Evolutionary conservation across 495 filamentous ascomycete genomes (phyloP), one percentile per base, ranked within the genome.

Genomic region (Hypomontagnella monticulosa): DNA sequence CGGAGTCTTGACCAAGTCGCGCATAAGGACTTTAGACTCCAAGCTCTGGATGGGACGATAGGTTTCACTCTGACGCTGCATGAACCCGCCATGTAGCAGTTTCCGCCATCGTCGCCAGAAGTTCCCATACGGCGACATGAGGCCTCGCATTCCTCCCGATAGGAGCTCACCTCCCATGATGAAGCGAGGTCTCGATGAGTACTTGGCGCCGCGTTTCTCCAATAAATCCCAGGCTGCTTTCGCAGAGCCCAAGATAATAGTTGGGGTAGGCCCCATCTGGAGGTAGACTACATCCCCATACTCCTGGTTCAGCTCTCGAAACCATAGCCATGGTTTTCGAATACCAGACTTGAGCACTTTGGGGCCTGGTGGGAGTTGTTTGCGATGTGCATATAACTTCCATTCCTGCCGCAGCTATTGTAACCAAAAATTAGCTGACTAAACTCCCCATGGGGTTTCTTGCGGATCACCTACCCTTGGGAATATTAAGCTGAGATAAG

Each of bases 271-370:
- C 0, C 88, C 88, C 51, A 87, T 79, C 81, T 87, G 87, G 7
- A 90, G 77, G 4, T 87, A 88, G 59, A 86, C 84, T 3, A 88
- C 85, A 27, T 84, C 83, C 18, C 85, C 85, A 63, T 86, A 84
- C 41, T 71, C 67, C 50, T 81, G 73, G 34, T 80, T 78, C 72
- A 84, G 83, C 64, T 85, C 73, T 57, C 82, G 71, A 72, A 89
- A 88, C 70, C 84, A 82, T 14, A 84, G 69, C 88, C 88, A 91
- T 16, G 84, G 84, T 50, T 84, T 80, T 10, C 53, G 47, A 44
- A 67, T 16, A 34, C 74, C 74, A 2, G 73, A 74, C 34, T 75
- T 76, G 53, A 76, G 64, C 1, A 48, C 56, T 27, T 69, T 71
- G 6, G 75, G 74, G 2, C 74, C 73, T 4, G 74, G 75, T 2